Evolutionary conservation across 495 filamentous ascomycete species (phyloP), one percentile per base, ranked within the genome.

Genomic region (Neurospora sp.): DNA sequence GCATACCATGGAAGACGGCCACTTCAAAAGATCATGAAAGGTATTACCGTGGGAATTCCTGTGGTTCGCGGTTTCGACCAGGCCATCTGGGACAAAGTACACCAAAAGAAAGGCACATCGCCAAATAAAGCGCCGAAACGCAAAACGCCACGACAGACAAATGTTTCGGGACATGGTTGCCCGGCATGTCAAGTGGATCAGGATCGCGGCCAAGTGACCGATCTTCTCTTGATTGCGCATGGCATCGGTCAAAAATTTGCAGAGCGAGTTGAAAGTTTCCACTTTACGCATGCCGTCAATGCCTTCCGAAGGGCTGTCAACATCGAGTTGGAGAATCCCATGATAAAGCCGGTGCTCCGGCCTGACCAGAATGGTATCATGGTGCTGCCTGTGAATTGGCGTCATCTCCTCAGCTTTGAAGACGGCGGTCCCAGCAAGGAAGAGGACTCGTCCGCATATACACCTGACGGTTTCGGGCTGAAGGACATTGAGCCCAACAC

Each of bases 191-290:
- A 82, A 75, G 85, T 88, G 59, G 90, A 93, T 22, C 81, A 81
- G 68, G 87, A 92, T 41, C 85, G 91, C 31, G 90, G 89, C 3
- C 88, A 88, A 45, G 92, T 96, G 5, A 95, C 93, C 10, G 96
- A 99, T 78, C 81, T 99, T 27, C 87, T 97, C 20, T 83, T 99
- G 18, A 92, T 98, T 31, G 93, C 96, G 61, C 96, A 99, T 79
- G 96, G 94, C 14, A 98, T 99, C 69, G 96, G 96, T 0, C 96
- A 99, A 79, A 98, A 98, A 78, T 84, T 98, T n/a, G 96, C 94
- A 0, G 94, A 99, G 76, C 87, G 94, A 18, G 91, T 99, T 69
- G 96, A 98, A 79, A 97, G 93, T 79, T 99, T 93, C 76, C 92
- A 97, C 77, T 99, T 99, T 78, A 98, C 96, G 0, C 94, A 98